Base-by-base conservation (phyloP, 495 filamentous ascomycete genomes). In the Ascobolus immersus region DNA sequence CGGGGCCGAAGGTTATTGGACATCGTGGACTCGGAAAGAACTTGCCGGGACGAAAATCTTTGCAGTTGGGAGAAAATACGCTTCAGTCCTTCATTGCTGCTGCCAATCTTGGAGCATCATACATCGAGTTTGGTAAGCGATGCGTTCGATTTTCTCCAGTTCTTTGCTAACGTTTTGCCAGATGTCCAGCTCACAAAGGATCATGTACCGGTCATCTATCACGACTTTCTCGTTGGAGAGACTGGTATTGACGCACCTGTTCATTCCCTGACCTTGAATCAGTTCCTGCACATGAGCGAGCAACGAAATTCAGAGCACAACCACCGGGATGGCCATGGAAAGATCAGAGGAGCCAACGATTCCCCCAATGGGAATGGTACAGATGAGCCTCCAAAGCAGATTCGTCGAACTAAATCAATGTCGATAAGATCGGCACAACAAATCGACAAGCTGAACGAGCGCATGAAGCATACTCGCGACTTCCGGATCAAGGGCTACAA, bases 141-240 rank as follows among this genome's bases (percentile, higher is more conserved):
- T n/a, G n/a, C n/a, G n/a, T n/a, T n/a, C n/a, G n/a, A n/a, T n/a
- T n/a, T n/a, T n/a, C n/a, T n/a, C n/a, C n/a, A n/a, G n/a, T n/a
- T n/a, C 27, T 37, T 43, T 10, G 42, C 33, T 4, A 10, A 26
- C 19, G 12, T 74, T 45, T 23, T 4, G 26, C 21, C 17, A 37
- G 86, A 96, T 48, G 86, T 99, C 2, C 89, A 99, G 49, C 60
- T 99, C 30, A 99, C 89, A 12, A 99, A 99, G 47, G 89, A 99
- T 49, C 82, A 86, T 52, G 80, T 99, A 5, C 89, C 89, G 12
- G 82, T 99, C 44, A 91, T 99, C 44, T 99, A 99, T 51, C 89
- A 99, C 51, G 89, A 99, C 52, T 99, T 99, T 44, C 61, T 99
- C 11, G 86, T 99, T 51, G 91, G 80, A 49, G 89, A 99, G 55